Conservation (phyloP, 306 rosid species). For the Cicer judaicum region DNA sequence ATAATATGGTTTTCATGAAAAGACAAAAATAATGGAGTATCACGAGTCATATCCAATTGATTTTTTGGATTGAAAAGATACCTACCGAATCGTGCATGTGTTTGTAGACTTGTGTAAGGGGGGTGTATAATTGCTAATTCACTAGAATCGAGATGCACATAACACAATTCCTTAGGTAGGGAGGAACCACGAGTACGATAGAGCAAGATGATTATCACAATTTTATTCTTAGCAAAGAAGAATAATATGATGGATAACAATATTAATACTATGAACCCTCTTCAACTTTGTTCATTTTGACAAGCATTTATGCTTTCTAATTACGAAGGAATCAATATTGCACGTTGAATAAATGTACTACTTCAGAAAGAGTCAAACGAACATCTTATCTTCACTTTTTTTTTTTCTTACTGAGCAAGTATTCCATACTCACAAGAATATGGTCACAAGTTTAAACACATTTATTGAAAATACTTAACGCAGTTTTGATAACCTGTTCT, state of each 20-base stretch:
- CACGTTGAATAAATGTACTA: background rate
- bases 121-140: conserved; percentile 15
- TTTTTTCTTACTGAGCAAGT: too few species aligned
- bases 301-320: conserved; percentile 39
- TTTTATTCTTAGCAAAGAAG: conserved; percentile 27
- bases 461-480: too few species aligned
- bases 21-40: conserved; percentile 34
- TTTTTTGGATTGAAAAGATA: conserved; percentile 34
- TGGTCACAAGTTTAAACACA: too few species aligned
- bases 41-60: conserved; percentile 4
- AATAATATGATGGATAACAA: background rate
- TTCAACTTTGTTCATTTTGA: background rate
- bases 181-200: background rate
- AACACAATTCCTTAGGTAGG: background rate
- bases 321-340: conserved; percentile 12
- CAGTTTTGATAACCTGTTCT: too few species aligned
- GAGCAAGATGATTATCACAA: background rate
- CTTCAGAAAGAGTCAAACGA: background rate
- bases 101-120: conserved; percentile 16
- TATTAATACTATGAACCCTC: background rate
- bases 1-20: conserved; percentile 21
- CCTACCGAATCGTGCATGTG: conserved; percentile 31
- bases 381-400: background rate
- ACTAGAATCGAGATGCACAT: conserved; percentile 35
- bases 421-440: too few species aligned